phyloP scores from a whole-genome alignment of 768 basidiomycete species.

The Mrakia frigida region DNA sequence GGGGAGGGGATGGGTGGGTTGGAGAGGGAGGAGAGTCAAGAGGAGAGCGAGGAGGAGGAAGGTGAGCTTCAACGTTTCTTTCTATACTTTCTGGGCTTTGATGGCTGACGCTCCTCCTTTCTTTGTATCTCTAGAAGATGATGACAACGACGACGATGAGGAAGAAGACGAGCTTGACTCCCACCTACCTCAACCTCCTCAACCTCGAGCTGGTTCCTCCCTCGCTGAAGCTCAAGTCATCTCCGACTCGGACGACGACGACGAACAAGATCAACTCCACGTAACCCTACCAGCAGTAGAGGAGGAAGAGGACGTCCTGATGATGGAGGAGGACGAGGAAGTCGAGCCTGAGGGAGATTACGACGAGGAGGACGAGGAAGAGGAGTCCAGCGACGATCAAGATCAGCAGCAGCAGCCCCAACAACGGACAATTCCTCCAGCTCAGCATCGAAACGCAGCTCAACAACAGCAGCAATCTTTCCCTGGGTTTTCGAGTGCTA shows the following conservation, averaged over 20 bases:
- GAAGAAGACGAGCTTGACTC: not conserved
- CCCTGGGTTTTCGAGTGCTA: not conserved
- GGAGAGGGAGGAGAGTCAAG: not conserved
- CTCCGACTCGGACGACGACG: not conserved
- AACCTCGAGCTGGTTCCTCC: not conserved
- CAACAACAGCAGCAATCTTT: not conserved
- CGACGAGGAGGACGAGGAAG: conserved; percentile 14
- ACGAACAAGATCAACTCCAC: not conserved
- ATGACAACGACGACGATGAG: conserved; percentile 8
- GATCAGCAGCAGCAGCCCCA: not conserved
- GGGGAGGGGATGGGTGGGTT: not conserved
- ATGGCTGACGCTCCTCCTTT: not conserved
- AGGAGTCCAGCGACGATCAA: not conserved
- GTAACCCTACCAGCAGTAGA: not conserved
- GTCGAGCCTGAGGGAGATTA: not conserved
- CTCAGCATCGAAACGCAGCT: not conserved
- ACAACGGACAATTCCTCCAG: not conserved
- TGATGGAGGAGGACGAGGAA: not conserved
- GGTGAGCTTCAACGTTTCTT: not conserved
- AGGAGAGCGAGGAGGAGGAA: not conserved
- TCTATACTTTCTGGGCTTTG: not conserved
- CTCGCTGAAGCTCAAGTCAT: conserved; percentile 15
- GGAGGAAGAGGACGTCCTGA: not conserved
- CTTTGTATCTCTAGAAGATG: not conserved
- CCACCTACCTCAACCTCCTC: not conserved